Base-by-base conservation (phyloP, 2,329 filamentous ascomycete species). In the Zopfia rhizophila region DNA sequence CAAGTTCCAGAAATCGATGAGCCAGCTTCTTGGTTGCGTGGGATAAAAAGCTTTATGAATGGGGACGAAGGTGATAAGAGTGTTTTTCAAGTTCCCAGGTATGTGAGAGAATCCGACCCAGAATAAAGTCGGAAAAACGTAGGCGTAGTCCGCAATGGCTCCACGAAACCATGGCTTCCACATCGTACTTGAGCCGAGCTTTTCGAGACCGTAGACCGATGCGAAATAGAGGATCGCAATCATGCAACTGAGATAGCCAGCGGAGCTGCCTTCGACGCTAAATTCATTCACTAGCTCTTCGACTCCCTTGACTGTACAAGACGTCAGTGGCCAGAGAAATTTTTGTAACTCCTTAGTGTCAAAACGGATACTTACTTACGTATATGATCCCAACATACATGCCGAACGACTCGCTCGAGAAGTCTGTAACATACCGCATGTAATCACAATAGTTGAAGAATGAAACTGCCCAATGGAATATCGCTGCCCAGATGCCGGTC, bases 401-500 rank as follows among this genome's bases (percentile, higher is more conserved):
- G 33, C 78, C 79, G 45, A 83, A 83, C 0, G 75, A 71, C 46
- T 82, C 75, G 40, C 75, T 78, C 1, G 78, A 81, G 48, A 83
- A 83, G 45, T 82, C 79, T 2, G 80, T 83, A 21, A 83, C 78
- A 53, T 82, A 82, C 5, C 79, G 75, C 80, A 83, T 82, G 56
- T 82, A 82, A 56, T 83, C 78, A 58, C 79, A 82, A 27, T 73
- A 65, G 47, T 83, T 83, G 40, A 75, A 75, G 17, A 81, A 65
- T 0, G 79, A 75, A 5, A 78, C 75, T 5, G 82, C 69, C 80
- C 80, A 84, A 56, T 85, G 82, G 30, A 81, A 80, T 13, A 83
- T 77, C 1, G 79, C 79, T 0, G 78, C 77, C 81, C 80, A 84
- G 16, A 84, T 83, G 1, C 74, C 77, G 0, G 79, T 76, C 81